phyloP scores from a whole-genome alignment of 306 rosid species.

The Vigna nakashimae region DNA sequence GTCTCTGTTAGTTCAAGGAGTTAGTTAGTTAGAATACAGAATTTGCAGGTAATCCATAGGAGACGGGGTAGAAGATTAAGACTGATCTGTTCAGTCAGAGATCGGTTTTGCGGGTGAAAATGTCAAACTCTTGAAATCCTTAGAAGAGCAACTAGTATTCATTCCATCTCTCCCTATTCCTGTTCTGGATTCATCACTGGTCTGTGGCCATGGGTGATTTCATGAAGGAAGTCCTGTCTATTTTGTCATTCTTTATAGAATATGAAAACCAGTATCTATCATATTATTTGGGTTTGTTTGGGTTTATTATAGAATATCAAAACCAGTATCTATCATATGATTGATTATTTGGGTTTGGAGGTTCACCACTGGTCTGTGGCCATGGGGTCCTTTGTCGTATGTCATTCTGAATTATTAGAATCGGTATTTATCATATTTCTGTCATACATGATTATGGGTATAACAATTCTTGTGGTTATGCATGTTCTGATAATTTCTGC shows the following conservation, averaged over 20 bases:
- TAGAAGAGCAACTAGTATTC: background rate
- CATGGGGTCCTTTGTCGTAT: no score
- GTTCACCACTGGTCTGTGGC: no score
- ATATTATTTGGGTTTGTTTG: background rate
- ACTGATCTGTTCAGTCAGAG: conserved; percentile 1
- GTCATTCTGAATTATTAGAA: background rate
- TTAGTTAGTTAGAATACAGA: background rate
- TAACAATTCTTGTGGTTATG: background rate
- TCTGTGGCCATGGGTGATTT: background rate
- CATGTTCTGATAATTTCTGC: conserved; percentile 13
- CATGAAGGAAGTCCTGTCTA: background rate
- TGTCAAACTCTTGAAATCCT: background rate
- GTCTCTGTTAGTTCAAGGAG: background rate
- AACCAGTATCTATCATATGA: no score
- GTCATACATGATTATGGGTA: background rate
- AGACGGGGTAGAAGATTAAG: background rate
- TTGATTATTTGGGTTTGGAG: no score
- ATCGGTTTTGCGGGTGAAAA: background rate
- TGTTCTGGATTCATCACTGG: background rate
- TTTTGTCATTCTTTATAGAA: conserved; percentile 2
- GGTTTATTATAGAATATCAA: no score
- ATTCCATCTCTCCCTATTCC: background rate
- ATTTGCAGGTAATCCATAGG: background rate
- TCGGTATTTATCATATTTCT: background rate
- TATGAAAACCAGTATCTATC: background rate